A percentile compares a stretch with the other conserved stretches of the same genome.
Conservation (phyloP, 352 stramenopile genomes). For the Elongisporangium anandrum region DNA sequence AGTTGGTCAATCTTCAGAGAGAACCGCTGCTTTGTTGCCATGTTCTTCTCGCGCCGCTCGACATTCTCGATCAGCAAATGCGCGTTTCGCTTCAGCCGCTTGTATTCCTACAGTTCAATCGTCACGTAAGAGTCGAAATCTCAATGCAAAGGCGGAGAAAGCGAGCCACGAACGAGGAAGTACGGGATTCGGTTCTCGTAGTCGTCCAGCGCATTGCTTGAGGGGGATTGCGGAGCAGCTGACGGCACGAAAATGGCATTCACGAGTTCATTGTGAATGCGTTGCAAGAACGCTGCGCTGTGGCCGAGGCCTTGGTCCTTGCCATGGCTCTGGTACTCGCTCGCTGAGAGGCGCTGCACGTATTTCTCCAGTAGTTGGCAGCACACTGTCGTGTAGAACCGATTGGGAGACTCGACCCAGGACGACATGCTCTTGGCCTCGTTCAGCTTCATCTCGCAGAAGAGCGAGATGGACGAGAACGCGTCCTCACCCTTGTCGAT, state of each 20-base stretch:
- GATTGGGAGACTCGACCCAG: constrained; percentile 66
- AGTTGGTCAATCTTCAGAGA: constrained; percentile 39
- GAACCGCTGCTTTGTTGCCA: constrained; percentile 34
- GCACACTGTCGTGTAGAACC: constrained; percentile 68
- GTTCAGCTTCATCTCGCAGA: constrained; percentile 77
- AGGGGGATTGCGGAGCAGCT: constrained; percentile 11
- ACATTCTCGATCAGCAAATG: constrained; percentile 46
- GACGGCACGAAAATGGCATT: constrained; percentile 47
- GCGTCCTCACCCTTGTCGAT: constrained; percentile 40
- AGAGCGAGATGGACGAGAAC: constrained; percentile 64
- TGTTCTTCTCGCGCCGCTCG: constrained; percentile 40
- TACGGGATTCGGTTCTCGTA: constrained; percentile 48
- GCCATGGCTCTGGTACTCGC: constrained; percentile 8
- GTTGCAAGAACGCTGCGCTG: constrained; percentile 42
- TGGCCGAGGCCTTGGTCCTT: constrained; percentile 16
- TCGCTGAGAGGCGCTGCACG: constrained; percentile 20
- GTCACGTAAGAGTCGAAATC: neutral
- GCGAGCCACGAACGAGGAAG: constrained; percentile 37
- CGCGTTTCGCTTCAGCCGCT: constrained; percentile 42
- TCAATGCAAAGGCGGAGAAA: too few species aligned
- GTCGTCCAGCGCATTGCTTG: constrained; percentile 5
- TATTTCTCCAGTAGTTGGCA: constrained; percentile 71
- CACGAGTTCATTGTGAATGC: constrained; percentile 46
- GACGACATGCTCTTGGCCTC: constrained; percentile 73
- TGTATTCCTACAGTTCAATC: constrained; percentile 41